These are phyloP conservation scores for Hansenula sp. DNA, from an alignment of 1,139 yeast species.

Conservation along the genomic window DNA sequence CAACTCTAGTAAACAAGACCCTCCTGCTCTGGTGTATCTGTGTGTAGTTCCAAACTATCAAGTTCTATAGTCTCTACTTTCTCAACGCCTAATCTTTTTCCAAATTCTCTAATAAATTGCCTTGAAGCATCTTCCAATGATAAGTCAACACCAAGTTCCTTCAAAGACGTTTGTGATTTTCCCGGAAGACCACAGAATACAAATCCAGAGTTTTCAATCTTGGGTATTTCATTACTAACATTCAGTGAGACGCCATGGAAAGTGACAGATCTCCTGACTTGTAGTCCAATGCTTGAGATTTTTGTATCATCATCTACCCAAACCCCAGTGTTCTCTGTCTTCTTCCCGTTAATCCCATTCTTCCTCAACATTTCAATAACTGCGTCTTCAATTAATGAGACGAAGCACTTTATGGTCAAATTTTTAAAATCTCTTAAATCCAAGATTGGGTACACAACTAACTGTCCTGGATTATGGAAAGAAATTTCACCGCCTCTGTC, in stretches of 20 bases:
- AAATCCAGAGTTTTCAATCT: slow-evolving; percentile 55
- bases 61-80: slow-evolving; percentile 38
- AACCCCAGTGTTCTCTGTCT: slow-evolving; percentile 78
- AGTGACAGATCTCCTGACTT: slow-evolving; percentile 79
- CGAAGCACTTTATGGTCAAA: slow-evolving; percentile 72
- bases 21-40: background rate
- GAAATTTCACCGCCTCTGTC: slow-evolving; percentile 97
- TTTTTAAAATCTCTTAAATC: slow-evolving; percentile 62
- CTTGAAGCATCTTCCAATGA: slow-evolving; percentile 10
- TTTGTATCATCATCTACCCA: slow-evolving; percentile 68
- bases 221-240: slow-evolving; percentile 66
- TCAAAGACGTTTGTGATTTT: slow-evolving; percentile 49
- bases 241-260: slow-evolving; percentile 90
- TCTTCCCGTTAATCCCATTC: slow-evolving; percentile 24
- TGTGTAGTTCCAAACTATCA: slow-evolving; percentile 22
- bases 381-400: slow-evolving; percentile 63
- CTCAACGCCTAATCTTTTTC: slow-evolving; percentile 40
- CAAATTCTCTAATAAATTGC: slow-evolving; percentile 48
- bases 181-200: slow-evolving; percentile 85
- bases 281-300: slow-evolving; percentile 88
- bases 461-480: slow-evolving; percentile 95
- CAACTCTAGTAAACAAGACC: background rate
- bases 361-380: slow-evolving; percentile 49
- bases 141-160: slow-evolving; percentile 22
- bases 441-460: slow-evolving; percentile 78